phyloP scores from a whole-genome alignment of 2,329 filamentous ascomycete species.

The Colletotrichum sp. region DNA sequence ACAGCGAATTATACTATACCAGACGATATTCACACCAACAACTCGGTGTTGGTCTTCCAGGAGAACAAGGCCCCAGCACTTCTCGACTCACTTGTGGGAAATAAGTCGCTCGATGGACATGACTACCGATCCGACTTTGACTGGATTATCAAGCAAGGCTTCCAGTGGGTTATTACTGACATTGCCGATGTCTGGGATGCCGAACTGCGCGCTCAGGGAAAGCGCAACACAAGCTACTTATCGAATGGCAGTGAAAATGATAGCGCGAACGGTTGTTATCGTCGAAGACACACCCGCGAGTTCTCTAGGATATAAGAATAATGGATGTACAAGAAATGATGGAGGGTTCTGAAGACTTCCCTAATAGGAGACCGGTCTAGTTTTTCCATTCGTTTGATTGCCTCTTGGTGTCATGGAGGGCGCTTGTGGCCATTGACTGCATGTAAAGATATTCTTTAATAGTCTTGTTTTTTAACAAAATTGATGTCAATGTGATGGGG shows the following conservation, averaged over 20 bases:
- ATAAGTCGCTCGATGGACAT: background rate
- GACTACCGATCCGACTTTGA: background rate
- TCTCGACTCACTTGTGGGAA: background rate
- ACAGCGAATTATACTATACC: background rate
- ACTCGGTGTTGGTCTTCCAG: background rate
- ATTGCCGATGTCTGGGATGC: background rate
- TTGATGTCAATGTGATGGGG: rapidly evolving
- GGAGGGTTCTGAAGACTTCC: background rate
- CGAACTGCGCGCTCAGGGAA: background rate
- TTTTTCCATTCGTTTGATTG: background rate
- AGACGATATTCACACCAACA: background rate
- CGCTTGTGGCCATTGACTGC: background rate
- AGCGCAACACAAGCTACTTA: background rate
- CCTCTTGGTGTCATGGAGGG: background rate
- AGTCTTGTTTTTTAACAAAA: background rate
- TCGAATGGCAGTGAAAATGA: background rate
- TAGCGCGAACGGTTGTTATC: background rate
- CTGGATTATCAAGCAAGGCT: background rate
- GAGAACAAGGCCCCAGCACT: background rate
- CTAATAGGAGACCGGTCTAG: background rate
- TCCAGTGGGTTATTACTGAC: background rate
- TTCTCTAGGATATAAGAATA: background rate
- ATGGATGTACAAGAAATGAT: background rate
- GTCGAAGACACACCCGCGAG: background rate
- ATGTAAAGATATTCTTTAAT: background rate